Conservation (phyloP, 2,329 filamentous ascomycete genomes). For the Xylariaceae sp. region DNA sequence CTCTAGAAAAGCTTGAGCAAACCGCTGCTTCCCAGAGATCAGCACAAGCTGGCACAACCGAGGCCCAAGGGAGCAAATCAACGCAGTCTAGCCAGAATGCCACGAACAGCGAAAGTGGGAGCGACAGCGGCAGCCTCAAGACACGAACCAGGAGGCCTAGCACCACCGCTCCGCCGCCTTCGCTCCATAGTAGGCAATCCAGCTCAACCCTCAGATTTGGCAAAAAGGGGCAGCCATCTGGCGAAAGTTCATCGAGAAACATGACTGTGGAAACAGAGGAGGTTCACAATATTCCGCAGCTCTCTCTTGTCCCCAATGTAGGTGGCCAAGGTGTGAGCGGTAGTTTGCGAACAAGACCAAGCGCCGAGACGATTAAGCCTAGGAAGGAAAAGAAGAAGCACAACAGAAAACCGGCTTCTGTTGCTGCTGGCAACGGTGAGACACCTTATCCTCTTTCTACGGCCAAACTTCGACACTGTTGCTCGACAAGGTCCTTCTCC, state of each 20-base stretch:
- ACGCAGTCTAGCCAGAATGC: slow-evolving; percentile 44
- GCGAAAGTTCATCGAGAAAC: slow-evolving; percentile 73
- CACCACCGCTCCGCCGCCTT: slow-evolving; percentile 43
- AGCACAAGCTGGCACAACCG: slow-evolving; percentile 31
- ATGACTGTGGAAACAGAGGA: slow-evolving; percentile 99
- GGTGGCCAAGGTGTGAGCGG: slow-evolving; percentile 61
- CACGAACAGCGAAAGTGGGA: slow-evolving; percentile 54
- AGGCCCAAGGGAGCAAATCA: slow-evolving; percentile 36
- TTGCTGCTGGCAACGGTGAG: slow-evolving; percentile 71
- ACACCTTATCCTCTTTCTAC: slow-evolving; percentile 27
- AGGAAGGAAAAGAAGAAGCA: slow-evolving; percentile 88
- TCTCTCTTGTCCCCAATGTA: slow-evolving; percentile 64
- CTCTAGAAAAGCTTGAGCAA: slow-evolving; percentile 48
- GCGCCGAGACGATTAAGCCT: slow-evolving; percentile 92
- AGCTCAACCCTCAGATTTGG: slow-evolving; percentile 61
- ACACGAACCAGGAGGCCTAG: slow-evolving; percentile 37
- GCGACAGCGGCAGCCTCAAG: slow-evolving; percentile 57
- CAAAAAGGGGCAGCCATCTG: slow-evolving; percentile 60
- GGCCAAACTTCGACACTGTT: slow-evolving; percentile 36
- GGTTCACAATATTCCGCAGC: slow-evolving; percentile 83
- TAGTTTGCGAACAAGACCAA: slow-evolving; percentile 80
- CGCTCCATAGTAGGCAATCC: slow-evolving; percentile 60
- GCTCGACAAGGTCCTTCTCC: slow-evolving; percentile 34
- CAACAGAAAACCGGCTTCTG: slow-evolving; percentile 67
- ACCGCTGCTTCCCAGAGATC: slow-evolving; percentile 40